Evolutionary conservation across 371 early-diverging fungal species (phyloP), one percentile per base, ranked within the genome.

Genomic region (Mortierella sp.): DNA sequence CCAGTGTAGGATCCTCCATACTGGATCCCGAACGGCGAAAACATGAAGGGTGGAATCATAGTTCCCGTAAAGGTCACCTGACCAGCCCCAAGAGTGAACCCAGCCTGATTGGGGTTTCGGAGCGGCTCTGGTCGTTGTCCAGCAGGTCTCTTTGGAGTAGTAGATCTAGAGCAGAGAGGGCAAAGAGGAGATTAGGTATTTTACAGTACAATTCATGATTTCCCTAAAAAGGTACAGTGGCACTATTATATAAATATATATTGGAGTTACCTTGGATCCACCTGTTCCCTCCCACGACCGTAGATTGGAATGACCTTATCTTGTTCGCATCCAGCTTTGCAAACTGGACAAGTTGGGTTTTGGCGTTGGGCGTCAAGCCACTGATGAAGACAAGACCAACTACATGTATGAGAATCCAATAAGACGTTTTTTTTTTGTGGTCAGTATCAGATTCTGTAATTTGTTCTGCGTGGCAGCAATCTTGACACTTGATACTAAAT

Each of bases 281-380:
- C 87, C 63, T 88, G 90, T 72, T 94, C 93, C 70, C 86, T 88
- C 26, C 94, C 94, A 40, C 94, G 90, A 47, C 94, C 93, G 76
- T 94, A 94, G 55, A 94, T 87, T 1, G 93, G 94, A 49, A 94
- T 93, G n/a, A 94, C 93, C 71, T 93, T 93, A 55, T 93, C 93
- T 73, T 90, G 88, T 20, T 90, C 91, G 78, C 94, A 93, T 37
- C 93, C 93, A 6, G 93, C 94, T 75, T 94, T 93, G 75, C 93
- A 94, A 16, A 94, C 93, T 1, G 94, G 94, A 66, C 94, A 94
- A 1, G 91, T 87, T 24, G 93, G 92, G 70, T 91, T 92, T 62
- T 84, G 84, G 24, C 84, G 83, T 67, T 89, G 90, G 52, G 88
- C 85, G 68, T 91, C 90, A 28, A 94, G 87, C 94, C 94, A 94